Evolutionary conservation across 371 early-diverging fungal genomes (phyloP), one percentile per base, ranked within the genome.

Genomic region (Batkoa obscura): DNA sequence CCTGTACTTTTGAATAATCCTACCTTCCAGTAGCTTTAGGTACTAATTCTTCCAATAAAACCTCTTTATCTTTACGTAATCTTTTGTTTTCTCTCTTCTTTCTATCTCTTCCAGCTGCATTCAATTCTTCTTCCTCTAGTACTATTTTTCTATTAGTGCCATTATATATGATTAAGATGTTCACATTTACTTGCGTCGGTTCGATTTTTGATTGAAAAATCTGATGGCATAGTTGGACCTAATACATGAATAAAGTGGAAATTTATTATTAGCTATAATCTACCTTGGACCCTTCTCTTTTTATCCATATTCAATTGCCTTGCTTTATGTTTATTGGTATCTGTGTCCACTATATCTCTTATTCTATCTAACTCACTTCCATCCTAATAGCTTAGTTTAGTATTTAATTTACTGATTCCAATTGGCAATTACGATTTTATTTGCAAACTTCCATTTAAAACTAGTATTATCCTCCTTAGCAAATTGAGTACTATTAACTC

Each of bases 371-470:
- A 61, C 58, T 78, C 74, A 57, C 68, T 61, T 52, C 71, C 66
- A 65, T 79, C 72, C 58, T 57, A 38, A 57, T 30, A 9, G 9
- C 9, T 43, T 3, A 12, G 32, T 43, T n/a, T 31, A 43, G 17
- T 17, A 30, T 33, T 2, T 15, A 12, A 8, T 23, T 23, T 23
- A 23, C 23, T 23, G 23, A 23, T 32, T 13, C 13, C 13, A 4
- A 41, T n/a, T 43, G 33, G 30, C 9, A 13, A 2, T 17, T 59
- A 62, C 69, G 54, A 72, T 59, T 45, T 74, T 74, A 47, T 80
- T 80, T 3, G 78, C 74, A 64, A 87, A 84, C 2, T 73, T 71
- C 91, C 91, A 90, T 58, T 77, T 72, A 59, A 85, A 82, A 9
- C 78, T 69, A 0, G 86, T 85, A 1, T 74, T 66, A 48, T 78